Evolutionary conservation across 2,329 filamentous ascomycete species (phyloP).

Genomic region (Coleophoma eucalyptorum): DNA sequence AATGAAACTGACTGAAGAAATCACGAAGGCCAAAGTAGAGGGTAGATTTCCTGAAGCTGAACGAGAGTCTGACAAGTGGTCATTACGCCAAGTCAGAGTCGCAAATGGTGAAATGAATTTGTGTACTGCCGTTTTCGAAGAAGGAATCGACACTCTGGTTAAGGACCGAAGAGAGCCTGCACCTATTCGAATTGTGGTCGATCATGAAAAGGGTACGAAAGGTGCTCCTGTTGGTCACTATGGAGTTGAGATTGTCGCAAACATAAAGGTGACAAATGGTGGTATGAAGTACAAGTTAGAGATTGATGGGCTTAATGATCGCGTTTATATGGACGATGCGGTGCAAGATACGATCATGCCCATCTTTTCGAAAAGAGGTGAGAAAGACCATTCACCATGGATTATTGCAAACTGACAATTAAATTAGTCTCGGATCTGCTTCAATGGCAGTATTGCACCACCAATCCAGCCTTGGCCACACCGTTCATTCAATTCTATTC

Average conservation of each 20-base stretch:
- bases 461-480: conserved; percentile 59
- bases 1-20: conserved; percentile 74
- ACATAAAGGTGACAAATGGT: conserved; percentile 50
- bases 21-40: conserved; percentile 82
- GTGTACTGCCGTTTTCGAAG: conserved; percentile 69
- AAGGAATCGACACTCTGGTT: conserved; percentile 57
- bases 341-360: conserved; percentile 69
- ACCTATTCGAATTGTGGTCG: conserved; percentile 68
- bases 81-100: conserved; percentile 65
- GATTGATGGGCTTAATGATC: conserved; percentile 63
- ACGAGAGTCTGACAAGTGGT: conserved; percentile 78
- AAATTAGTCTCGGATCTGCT: conserved; percentile 66
- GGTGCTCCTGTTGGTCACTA: conserved; percentile 63
- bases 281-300: conserved; percentile 52
- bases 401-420: no score
- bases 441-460: conserved; percentile 64
- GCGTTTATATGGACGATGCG: conserved; percentile 70
- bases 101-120: conserved; percentile 56
- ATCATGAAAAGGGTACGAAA: conserved; percentile 63
- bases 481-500: conserved; percentile 74
- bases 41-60: conserved; percentile 80
- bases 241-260: conserved; percentile 68
- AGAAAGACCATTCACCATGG: conserved; percentile 23
- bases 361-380: conserved; percentile 70
- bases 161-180: conserved; percentile 66